Conservation (phyloP, 306 rosid species). For the Acacia confusa region DNA sequence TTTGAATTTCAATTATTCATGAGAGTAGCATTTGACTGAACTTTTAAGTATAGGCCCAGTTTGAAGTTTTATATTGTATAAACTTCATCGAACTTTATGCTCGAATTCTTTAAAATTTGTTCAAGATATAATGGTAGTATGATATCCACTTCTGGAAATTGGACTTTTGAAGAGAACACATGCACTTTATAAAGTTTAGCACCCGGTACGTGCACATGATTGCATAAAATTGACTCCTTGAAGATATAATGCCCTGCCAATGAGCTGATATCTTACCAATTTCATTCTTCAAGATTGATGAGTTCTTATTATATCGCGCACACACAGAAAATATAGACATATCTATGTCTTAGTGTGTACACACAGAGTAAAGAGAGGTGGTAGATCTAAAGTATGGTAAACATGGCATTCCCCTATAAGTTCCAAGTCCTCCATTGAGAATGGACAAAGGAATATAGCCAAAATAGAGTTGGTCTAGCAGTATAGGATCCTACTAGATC, state of each 20-base stretch:
- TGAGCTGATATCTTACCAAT: background rate
- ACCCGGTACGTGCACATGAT: background rate
- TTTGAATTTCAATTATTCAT: slow-evolving; percentile 39
- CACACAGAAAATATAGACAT: background rate
- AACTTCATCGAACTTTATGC: background rate
- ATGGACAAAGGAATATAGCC: background rate
- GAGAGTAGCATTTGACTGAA: slow-evolving; percentile 39
- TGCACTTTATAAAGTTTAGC: background rate
- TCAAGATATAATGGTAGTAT: background rate
- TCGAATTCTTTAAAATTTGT: background rate
- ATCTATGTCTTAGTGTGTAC: background rate
- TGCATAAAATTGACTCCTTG: background rate
- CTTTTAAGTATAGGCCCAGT: background rate
- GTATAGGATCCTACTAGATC: rapidly evolving
- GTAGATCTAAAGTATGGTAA: background rate
- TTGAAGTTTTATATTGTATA: background rate
- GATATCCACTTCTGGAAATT: background rate
- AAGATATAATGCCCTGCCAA: background rate
- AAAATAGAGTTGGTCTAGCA: too few relatives aligned
- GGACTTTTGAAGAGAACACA: background rate
- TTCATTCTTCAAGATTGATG: background rate
- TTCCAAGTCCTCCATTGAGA: background rate
- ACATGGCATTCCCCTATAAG: background rate
- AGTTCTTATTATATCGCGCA: background rate
- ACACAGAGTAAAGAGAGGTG: background rate